Conservation (phyloP, 768 basidiomycete species). For the Termitomyces sp. region DNA sequence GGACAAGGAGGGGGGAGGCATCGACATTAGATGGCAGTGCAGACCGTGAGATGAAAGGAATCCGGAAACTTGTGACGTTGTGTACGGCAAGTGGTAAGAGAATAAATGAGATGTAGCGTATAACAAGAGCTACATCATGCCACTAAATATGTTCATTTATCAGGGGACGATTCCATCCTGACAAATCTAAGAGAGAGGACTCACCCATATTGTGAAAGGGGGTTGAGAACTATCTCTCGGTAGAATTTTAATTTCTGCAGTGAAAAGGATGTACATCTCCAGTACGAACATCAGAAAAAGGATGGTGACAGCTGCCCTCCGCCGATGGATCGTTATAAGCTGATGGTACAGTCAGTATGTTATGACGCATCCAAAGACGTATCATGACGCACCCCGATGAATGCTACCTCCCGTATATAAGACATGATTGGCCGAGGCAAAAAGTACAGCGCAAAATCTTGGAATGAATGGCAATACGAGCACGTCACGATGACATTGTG, state of each 20-base stretch:
- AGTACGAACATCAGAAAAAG: constrained; percentile 43
- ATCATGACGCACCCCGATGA: constrained; percentile 39
- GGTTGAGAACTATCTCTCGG: constrained; percentile 14
- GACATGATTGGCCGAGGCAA: constrained; percentile 48
- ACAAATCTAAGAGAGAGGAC: constrained; percentile 5
- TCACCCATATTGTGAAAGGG: constrained; percentile 27
- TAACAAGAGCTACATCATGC: constrained; percentile 53
- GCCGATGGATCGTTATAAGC: constrained; percentile 23
- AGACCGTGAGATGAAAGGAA: constrained; percentile 18
- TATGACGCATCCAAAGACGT: background rate
- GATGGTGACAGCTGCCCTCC: constrained; percentile 38
- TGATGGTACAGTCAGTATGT: constrained; percentile 15
- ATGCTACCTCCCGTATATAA: constrained; percentile 51
- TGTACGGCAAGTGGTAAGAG: constrained; percentile 46
- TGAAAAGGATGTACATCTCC: constrained; percentile 50
- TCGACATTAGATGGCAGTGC: constrained; percentile 20
- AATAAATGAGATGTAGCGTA: constrained; percentile 56
- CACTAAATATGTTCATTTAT: constrained; percentile 33
- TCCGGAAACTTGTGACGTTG: constrained; percentile 31
- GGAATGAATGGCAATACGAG: constrained; percentile 54
- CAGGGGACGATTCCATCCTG: background rate
- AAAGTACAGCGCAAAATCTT: constrained; percentile 56
- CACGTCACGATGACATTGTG: constrained; percentile 60
- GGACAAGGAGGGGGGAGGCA: constrained; percentile 12
- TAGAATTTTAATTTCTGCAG: constrained; percentile 41